Evolutionary conservation across 2,329 filamentous ascomycete genomes (phyloP).

Genomic region (Neurospora crassa): DNA sequence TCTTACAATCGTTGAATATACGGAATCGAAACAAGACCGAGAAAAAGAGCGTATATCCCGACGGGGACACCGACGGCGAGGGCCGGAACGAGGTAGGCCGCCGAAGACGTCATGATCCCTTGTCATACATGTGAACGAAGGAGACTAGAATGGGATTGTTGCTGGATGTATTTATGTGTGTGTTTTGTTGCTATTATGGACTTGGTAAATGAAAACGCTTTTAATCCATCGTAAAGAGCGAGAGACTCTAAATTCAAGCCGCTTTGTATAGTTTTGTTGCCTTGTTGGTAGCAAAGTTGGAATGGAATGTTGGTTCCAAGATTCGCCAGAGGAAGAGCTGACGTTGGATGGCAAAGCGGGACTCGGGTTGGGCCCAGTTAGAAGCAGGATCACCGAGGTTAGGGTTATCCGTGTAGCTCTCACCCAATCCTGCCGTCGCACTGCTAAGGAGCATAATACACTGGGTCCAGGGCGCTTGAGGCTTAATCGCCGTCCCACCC

Average conservation of each 20-base stretch:
- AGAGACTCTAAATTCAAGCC: not conserved
- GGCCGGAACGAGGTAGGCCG: slow-evolving; percentile 32
- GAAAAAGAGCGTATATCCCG: slow-evolving; percentile 54
- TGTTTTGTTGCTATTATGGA: not conserved
- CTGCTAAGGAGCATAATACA: slow-evolving; percentile 5
- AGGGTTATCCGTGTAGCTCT: not conserved
- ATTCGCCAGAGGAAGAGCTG: not conserved
- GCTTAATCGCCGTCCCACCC: slow-evolving; percentile 8
- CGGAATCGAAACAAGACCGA: slow-evolving; percentile 58
- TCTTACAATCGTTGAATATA: slow-evolving; percentile 73
- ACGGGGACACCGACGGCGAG: slow-evolving; percentile 49
- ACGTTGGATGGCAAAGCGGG: slow-evolving; percentile 2
- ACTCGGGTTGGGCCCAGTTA: not conserved
- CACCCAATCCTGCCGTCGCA: not conserved
- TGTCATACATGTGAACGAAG: not conserved
- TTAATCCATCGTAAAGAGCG: not conserved
- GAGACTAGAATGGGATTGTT: not conserved
- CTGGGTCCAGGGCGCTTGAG: not conserved
- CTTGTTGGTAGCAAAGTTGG: not conserved
- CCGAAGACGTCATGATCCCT: slow-evolving; percentile 9
- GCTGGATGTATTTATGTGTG: not conserved
- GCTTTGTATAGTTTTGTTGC: not conserved
- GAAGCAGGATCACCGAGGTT: not conserved
- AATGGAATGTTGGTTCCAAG: not conserved
- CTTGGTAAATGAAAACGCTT: not conserved